Conservation (phyloP, 805 yeast species). For the Debaryomyces castellii region DNA sequence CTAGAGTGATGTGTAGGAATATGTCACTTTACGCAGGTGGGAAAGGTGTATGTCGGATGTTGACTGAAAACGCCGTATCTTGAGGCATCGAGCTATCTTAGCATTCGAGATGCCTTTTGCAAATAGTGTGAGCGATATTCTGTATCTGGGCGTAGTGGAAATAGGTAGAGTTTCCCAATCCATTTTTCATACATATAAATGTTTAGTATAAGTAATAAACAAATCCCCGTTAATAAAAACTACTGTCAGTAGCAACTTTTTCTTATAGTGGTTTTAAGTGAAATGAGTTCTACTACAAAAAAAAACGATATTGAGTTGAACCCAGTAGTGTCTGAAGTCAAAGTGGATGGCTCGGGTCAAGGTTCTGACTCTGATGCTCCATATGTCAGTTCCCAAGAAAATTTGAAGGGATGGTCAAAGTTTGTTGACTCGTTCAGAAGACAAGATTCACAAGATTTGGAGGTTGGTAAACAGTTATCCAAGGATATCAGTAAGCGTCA, state of each 20-base stretch:
- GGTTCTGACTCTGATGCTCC: constrained; percentile 14
- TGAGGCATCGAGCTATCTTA: background rate
- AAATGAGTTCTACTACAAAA: background rate
- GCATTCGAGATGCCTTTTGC: constrained; percentile 1
- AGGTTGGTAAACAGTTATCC: constrained; percentile 17
- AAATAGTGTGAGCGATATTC: background rate
- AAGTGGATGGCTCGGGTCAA: constrained; percentile 7
- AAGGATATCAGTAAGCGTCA: constrained; percentile 47
- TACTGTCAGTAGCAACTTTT: background rate
- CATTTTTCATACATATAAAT: background rate
- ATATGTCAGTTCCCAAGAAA: constrained; percentile 7
- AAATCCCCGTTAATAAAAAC: background rate
- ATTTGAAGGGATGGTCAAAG: constrained; percentile 19
- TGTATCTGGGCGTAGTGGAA: background rate
- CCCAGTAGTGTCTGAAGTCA: constrained; percentile 16
- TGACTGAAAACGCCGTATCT: background rate
- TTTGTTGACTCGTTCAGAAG: constrained; percentile 30
- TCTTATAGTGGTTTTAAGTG: background rate
- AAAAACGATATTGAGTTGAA: constrained; percentile 15
- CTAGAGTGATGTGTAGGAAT: background rate
- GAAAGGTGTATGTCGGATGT: background rate
- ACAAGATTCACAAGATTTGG: constrained; percentile 11
- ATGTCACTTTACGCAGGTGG: background rate
- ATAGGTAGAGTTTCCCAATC: background rate
- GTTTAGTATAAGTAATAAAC: background rate